Evolutionary conservation across 176 grass and related monocot genomes (phyloP).

Genomic region (Zea luxurians): DNA sequence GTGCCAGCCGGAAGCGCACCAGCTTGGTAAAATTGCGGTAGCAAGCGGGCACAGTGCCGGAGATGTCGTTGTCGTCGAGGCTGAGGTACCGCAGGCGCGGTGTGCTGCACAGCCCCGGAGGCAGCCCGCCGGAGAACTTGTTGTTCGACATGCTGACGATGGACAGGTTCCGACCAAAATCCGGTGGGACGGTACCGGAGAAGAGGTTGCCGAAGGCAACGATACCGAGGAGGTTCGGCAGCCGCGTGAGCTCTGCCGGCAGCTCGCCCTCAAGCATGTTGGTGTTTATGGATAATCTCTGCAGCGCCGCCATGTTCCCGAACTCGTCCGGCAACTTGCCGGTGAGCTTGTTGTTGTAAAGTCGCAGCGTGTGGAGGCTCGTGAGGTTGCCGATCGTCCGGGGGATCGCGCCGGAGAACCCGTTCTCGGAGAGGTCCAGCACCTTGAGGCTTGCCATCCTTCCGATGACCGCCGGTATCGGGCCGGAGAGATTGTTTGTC

Average conservation of each 20-base stretch:
- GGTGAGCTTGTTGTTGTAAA: conserved; percentile 65
- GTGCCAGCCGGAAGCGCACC: conserved; percentile 43
- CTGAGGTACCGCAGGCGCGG: conserved; percentile 33
- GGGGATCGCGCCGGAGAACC: conserved; percentile 47
- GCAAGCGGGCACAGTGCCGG: conserved; percentile 54
- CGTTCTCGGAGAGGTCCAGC: conserved; percentile 57
- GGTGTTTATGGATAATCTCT: conserved; percentile 43
- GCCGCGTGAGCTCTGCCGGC: conserved; percentile 39
- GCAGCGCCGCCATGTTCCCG: conserved; percentile 56
- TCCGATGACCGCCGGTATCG: conserved; percentile 62
- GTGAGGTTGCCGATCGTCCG: conserved; percentile 53
- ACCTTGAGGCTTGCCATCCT: conserved; percentile 40
- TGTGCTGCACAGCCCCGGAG: conserved; percentile 50
- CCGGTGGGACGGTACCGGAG: conserved; percentile 43
- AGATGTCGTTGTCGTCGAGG: conserved; percentile 46
- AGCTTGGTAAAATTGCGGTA: conserved; percentile 53
- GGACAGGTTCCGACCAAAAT: conserved; percentile 36
- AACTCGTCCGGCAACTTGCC: conserved; percentile 57
- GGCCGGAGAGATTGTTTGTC: conserved; percentile 48
- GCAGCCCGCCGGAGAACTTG: conserved; percentile 58
- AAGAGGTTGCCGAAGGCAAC: conserved; percentile 52
- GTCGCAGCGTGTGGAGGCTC: conserved; percentile 35
- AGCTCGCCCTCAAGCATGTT: conserved; percentile 69
- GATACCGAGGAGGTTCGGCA: conserved; percentile 43
- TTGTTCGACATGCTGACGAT: conserved; percentile 49